Conservation (phyloP, 2,329 filamentous ascomycete genomes). For the Ceratocystiopsis brevicomis region DNA sequence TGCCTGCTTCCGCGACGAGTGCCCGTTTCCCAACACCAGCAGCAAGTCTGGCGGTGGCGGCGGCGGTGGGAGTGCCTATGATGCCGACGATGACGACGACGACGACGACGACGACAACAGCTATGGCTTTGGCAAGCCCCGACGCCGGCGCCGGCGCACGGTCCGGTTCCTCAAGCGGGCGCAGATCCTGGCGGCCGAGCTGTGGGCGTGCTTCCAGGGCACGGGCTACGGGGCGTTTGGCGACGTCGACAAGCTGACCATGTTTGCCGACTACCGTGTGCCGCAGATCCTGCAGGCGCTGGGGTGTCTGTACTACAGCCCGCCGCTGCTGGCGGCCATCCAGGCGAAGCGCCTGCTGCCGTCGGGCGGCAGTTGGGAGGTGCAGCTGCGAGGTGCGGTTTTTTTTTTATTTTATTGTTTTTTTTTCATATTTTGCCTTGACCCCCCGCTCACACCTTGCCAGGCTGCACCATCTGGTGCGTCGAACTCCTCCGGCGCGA, state of each 20-base stretch:
- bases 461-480: conserved; percentile 86
- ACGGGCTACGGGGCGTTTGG: conserved; percentile 59
- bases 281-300: conserved; percentile 80
- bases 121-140: too few relatives aligned
- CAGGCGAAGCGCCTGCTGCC: conserved; percentile 43
- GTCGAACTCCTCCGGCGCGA: conserved; percentile 75
- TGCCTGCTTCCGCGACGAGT: conserved; percentile 68
- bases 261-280: conserved; percentile 96
- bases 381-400: conserved; percentile 59
- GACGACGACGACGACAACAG: too few relatives aligned
- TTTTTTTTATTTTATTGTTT: too few relatives aligned
- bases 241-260: conserved; percentile 90
- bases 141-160: conserved; percentile 47
- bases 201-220: conserved; percentile 91
- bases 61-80: too few relatives aligned
- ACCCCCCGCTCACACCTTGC: not conserved
- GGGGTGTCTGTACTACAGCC: conserved; percentile 69
- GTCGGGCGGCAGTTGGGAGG: conserved; percentile 58
- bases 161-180: conserved; percentile 84
- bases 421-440: too few relatives aligned
- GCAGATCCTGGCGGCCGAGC: conserved; percentile 85
- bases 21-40: conserved; percentile 22
- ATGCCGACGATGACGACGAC: too few relatives aligned
- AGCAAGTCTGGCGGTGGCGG: too few relatives aligned
- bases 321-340: conserved; percentile 55